Evolutionary conservation across 1,284 basidiomycete genomes (phyloP).

Genomic region (Porogramme epimiltina): DNA sequence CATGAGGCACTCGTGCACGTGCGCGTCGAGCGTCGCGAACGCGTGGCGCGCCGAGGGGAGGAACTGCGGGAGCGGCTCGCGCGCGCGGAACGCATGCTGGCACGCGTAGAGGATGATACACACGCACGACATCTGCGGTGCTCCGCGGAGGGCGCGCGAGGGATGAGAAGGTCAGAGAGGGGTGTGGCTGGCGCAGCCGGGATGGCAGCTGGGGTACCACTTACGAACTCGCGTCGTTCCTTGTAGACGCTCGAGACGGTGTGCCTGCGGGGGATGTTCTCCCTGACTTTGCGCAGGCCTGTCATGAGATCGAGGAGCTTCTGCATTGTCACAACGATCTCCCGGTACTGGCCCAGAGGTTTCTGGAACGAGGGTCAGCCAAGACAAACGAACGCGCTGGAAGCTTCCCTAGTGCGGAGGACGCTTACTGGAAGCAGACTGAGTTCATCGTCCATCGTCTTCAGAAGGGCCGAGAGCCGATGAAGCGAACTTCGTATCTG

Average conservation of each 20-base stretch:
- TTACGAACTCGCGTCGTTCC: slow-evolving; percentile 48
- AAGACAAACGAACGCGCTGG: background rate
- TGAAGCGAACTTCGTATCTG: slow-evolving; percentile 43
- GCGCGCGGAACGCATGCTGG: slow-evolving; percentile 50
- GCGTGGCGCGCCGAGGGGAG: slow-evolving; percentile 49
- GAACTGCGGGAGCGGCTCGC: slow-evolving; percentile 52
- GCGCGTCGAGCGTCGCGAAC: slow-evolving; percentile 36
- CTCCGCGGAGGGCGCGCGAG: background rate
- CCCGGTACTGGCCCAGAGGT: slow-evolving; percentile 48
- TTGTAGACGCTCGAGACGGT: slow-evolving; percentile 43
- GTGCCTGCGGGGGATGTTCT: slow-evolving; percentile 49
- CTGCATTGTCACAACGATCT: slow-evolving; percentile 42
- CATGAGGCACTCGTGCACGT: slow-evolving; percentile 39
- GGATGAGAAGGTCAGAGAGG: background rate
- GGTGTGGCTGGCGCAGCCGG: background rate
- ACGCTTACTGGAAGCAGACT: slow-evolving; percentile 50
- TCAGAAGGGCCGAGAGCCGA: slow-evolving; percentile 40
- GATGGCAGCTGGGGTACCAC: slow-evolving; percentile 9
- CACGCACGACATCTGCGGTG: slow-evolving; percentile 44
- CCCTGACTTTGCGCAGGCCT: slow-evolving; percentile 48
- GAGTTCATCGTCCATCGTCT: slow-evolving; percentile 50
- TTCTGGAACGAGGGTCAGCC: slow-evolving; percentile 35
- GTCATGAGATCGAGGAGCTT: slow-evolving; percentile 47
- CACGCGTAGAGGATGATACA: slow-evolving; percentile 51
- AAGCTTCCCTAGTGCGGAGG: background rate